Percentiles rank a stretch among this genome's conserved stretches.
These are phyloP conservation scores for Rhynchospora pubera DNA, from an alignment of 176 grass and related monocot genomes.

Conservation along the genomic window DNA sequence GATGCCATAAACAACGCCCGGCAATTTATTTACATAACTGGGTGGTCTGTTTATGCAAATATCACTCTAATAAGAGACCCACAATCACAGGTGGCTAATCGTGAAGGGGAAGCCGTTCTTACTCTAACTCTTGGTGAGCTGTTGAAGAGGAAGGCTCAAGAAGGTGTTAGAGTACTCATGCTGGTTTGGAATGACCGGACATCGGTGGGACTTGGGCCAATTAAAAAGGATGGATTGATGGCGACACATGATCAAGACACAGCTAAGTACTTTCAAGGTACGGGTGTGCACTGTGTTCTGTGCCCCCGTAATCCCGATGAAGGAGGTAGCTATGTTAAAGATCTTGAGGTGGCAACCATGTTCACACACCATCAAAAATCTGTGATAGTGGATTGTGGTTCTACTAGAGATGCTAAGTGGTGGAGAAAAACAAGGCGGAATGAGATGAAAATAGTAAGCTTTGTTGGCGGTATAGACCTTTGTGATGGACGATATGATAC, in stretches of 20 bases:
- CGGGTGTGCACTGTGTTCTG: constrained; percentile 50
- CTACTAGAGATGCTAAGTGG: neutral
- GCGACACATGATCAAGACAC: constrained; percentile 86
- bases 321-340: constrained; percentile 67
- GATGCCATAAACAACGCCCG: constrained; percentile 48
- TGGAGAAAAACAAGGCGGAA: neutral
- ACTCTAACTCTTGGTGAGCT: constrained; percentile 55
- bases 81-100: neutral
- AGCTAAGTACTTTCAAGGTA: constrained; percentile 33
- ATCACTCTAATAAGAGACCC: constrained; percentile 63
- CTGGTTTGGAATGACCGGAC: constrained; percentile 82
- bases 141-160: constrained; percentile 50
- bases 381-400: constrained; percentile 44
- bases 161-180: constrained; percentile 61
- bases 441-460: constrained; percentile 16
- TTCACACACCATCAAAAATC: constrained; percentile 97
- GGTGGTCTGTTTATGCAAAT: constrained; percentile 71
- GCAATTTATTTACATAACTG: constrained; percentile 65
- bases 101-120: neutral
- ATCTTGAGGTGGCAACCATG: constrained; percentile 49
- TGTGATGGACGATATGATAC: constrained; percentile 41
- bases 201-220: constrained; percentile 53
- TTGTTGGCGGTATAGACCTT: constrained; percentile 38
- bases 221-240: constrained; percentile 78
- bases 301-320: constrained; percentile 64